Base-by-base conservation (phyloP, 2,329 filamentous ascomycete species). In the Aureobasidium leucospermi region DNA sequence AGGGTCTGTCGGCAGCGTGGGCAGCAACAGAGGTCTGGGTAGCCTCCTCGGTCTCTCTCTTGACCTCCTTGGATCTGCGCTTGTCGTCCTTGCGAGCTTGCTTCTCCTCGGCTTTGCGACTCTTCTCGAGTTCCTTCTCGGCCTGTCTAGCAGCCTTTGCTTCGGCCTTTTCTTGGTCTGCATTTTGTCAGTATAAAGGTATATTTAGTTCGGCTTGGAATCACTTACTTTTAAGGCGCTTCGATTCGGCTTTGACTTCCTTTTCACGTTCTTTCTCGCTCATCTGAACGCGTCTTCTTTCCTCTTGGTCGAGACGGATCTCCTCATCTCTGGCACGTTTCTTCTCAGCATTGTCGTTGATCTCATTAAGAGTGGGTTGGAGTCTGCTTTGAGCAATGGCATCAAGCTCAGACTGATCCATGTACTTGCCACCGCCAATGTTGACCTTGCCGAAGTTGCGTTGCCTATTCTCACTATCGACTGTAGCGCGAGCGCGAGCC, bases 321-420 rank as follows among this genome's bases (percentile, higher is more conserved):
- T 85, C 82, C 48, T 85, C 78, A 62, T 88, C 81, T 61, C 85
- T 81, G 51, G 87, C 88, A 41, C 83, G 79, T 69, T 90, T 86
- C 62, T 80, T 79, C 68, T 91, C 87, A 0, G 89, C 89, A 68
- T 86, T 89, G 55, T 89, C 85, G 57, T 86, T 85, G 63, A 96
- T 94, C 64, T 95, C 89, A 65, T 96, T 87, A 6, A 96, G 72
- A 0, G 94, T 85, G 4, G 92, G 92, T 70, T 93, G 89, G 15
- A 96, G 82, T 65, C 86, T 85, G 47, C 81, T 84, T 11, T 84
- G 81, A 2, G 92, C 92, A 65, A 96, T 88, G 6, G 84, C 84
- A 63, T 96, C 85, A 15, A 96, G 84, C 49, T 91, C 88, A 5
- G 84, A 79, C 65, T 87, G 85, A 39, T 90, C 84, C 78, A 96